Conservation (phyloP, 768 basidiomycete genomes). For the Termitomyces sp. region DNA sequence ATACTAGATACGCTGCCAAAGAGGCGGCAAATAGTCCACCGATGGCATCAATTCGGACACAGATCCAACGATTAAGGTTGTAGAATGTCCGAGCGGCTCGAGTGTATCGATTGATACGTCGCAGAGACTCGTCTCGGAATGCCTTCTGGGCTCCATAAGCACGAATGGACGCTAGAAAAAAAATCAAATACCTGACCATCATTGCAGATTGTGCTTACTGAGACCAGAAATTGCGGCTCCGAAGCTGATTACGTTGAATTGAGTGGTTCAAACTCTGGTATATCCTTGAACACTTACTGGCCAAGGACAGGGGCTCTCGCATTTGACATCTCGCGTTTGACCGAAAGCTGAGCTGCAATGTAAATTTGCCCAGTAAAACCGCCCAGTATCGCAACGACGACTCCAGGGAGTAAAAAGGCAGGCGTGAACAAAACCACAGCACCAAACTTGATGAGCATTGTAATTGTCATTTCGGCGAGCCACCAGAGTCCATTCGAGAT, state of each 20-base stretch:
- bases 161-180: constrained; percentile 44
- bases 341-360: constrained; percentile 40
- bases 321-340: constrained; percentile 45
- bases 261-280: constrained; percentile 4
- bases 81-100: constrained; percentile 43
- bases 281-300: constrained; percentile 33
- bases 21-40: constrained; percentile 50
- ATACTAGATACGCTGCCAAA: constrained; percentile 53
- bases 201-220: constrained; percentile 22
- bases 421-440: constrained; percentile 43
- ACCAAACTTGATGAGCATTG: constrained; percentile 37
- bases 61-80: constrained; percentile 43
- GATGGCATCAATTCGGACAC: constrained; percentile 51
- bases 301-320: constrained; percentile 28
- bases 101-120: constrained; percentile 50
- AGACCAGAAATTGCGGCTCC: constrained; percentile 57
- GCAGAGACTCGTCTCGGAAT: constrained; percentile 39
- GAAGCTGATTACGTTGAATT: constrained; percentile 24
- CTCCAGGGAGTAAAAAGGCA: constrained; percentile 40
- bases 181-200: not conserved
- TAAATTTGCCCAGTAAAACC: constrained; percentile 39
- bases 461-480: constrained; percentile 23
- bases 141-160: constrained; percentile 57
- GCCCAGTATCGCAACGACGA: constrained; percentile 37
- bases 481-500: constrained; percentile 24